phyloP scores from a whole-genome alignment of 179 eudicot genomes.

The Patellifolia procumbens region DNA sequence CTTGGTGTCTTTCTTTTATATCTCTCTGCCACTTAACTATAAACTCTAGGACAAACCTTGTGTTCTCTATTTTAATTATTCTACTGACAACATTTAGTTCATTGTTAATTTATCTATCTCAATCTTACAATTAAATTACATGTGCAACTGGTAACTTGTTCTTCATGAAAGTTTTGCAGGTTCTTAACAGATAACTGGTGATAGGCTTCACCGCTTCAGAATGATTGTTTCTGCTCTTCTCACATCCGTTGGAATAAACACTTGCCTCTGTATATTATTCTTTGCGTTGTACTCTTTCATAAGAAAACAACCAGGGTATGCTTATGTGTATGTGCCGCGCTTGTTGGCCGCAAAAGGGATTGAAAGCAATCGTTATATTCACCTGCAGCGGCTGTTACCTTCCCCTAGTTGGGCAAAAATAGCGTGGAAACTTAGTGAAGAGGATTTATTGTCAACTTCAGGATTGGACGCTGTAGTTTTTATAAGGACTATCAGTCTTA shows the following conservation, averaged over 20 bases:
- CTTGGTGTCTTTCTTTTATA: neutral
- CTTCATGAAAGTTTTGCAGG: conserved; percentile 20
- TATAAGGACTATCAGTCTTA: conserved; percentile 56
- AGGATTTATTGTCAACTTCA: conserved; percentile 59
- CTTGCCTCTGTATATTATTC: conserved; percentile 54
- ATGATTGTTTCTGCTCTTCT: conserved; percentile 73
- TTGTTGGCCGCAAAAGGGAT: conserved; percentile 42
- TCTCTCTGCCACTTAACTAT: too few species aligned
- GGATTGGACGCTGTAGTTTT: conserved; percentile 87
- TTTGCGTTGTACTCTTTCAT: conserved; percentile 66
- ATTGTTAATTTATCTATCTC: neutral
- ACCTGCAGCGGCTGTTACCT: conserved; percentile 56
- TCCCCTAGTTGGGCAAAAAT: conserved; percentile 63
- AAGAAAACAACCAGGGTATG: conserved; percentile 69
- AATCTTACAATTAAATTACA: neutral
- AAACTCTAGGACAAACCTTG: neutral
- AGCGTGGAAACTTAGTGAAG: conserved; percentile 75
- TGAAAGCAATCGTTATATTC: conserved; percentile 20
- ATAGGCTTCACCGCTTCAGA: conserved; percentile 22
- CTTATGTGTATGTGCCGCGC: conserved; percentile 54
- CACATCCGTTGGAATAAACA: conserved; percentile 80
- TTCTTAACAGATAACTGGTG: conserved; percentile 26
- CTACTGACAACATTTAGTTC: neutral
- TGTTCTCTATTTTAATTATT: neutral
- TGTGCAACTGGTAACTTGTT: conserved; percentile 9